These are phyloP conservation scores for Corylus americana DNA, from an alignment of 306 rosid genomes.

Conservation along the genomic window DNA sequence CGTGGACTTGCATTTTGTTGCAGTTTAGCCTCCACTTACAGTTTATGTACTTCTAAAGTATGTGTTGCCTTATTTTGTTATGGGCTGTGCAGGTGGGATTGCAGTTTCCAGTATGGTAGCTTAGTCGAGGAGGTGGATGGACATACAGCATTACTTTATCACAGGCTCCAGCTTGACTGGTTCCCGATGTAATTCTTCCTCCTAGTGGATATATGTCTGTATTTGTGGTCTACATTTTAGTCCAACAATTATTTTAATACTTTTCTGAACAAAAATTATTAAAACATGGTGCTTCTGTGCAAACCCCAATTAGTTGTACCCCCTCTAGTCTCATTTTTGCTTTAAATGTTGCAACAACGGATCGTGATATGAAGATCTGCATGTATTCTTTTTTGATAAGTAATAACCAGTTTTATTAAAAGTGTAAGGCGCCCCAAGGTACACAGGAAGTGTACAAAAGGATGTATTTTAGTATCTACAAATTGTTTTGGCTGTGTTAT, in stretches of 20 bases:
- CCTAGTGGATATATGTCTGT: slow-evolving; percentile 5
- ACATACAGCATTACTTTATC: slow-evolving; percentile 95
- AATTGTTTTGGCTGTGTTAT: not conserved
- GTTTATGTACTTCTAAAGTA: slow-evolving; percentile 8
- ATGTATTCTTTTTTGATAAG: not conserved
- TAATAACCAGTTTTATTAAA: no score
- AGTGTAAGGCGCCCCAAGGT: no score
- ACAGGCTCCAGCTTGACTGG: slow-evolving; percentile 97
- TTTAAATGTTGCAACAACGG: not conserved
- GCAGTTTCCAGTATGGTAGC: slow-evolving; percentile 89
- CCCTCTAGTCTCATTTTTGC: not conserved
- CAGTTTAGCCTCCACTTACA: not conserved
- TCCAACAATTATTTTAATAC: slow-evolving; percentile 4
- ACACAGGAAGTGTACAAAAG: no score
- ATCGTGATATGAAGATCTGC: not conserved
- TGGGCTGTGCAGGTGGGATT: slow-evolving; percentile 83
- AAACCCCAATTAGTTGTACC: not conserved
- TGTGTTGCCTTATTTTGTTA: slow-evolving; percentile 9
- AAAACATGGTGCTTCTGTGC: not conserved
- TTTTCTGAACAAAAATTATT: slow-evolving; percentile 4
- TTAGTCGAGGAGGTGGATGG: slow-evolving; percentile 99
- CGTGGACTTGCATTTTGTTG: not conserved
- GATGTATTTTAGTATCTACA: not conserved
- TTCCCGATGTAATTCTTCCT: slow-evolving; percentile 69
- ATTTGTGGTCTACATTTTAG: slow-evolving; percentile 8